Conservation (phyloP, 1,139 yeast species). For the Sugiyamaella pinicola region DNA sequence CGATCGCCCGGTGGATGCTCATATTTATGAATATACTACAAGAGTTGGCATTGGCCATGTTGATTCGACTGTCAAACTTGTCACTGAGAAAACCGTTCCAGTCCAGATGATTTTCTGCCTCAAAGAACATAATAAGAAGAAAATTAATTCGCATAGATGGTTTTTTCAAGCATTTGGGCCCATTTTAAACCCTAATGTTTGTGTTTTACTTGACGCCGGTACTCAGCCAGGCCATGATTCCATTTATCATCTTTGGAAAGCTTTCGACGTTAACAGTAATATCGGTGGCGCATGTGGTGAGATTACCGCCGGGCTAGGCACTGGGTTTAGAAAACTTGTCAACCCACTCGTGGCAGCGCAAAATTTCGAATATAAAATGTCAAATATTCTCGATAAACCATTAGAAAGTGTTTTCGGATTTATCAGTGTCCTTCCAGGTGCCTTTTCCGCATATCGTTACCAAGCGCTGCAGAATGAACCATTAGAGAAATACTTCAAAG, state of each 20-base stretch:
- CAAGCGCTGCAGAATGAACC: conserved; percentile 70
- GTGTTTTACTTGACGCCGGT: conserved; percentile 77
- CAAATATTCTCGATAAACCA: conserved; percentile 81
- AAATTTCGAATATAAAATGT: conserved; percentile 80
- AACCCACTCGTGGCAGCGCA: conserved; percentile 85
- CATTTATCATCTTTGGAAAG: conserved; percentile 74
- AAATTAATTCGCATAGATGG: conserved; percentile 85
- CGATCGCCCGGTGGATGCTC: conserved; percentile 68
- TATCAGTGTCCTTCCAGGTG: conserved; percentile 82
- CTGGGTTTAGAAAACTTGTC: conserved; percentile 53
- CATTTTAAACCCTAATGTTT: conserved; percentile 66
- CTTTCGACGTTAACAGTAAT: conserved; percentile 63
- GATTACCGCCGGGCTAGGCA: conserved; percentile 69
- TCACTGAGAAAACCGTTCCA: conserved; percentile 63
- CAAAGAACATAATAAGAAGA: conserved; percentile 72
- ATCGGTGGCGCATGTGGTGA: conserved; percentile 94
- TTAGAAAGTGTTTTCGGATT: conserved; percentile 83
- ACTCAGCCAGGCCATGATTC: conserved; percentile 74
- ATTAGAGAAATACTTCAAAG: conserved; percentile 74
- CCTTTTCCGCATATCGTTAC: conserved; percentile 81
- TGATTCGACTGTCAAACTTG: conserved; percentile 55
- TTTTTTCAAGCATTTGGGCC: conserved; percentile 80
- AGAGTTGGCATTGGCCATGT: conserved; percentile 72
- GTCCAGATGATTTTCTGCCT: conserved; percentile 75
- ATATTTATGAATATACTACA: conserved; percentile 77